Conservation (phyloP, 345 rosid species). For the Mercurialis annua region DNA sequence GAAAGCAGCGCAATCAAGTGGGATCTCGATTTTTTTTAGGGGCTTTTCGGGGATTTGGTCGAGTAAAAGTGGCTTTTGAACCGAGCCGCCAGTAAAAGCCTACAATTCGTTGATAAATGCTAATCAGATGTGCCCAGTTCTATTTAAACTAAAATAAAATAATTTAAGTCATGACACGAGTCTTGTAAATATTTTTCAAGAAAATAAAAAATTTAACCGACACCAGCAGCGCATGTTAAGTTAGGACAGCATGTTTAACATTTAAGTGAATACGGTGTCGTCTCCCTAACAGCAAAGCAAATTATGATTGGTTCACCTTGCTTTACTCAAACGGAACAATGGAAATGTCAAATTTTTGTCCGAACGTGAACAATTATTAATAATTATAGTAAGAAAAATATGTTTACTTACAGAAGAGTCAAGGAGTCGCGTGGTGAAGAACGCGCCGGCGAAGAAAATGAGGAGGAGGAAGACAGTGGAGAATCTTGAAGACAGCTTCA, state of each 20-base stretch:
- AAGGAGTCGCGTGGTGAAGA: slow-evolving; percentile 57
- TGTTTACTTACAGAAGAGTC: slow-evolving; percentile 45
- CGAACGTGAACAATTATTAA: background rate
- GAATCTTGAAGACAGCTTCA: slow-evolving; percentile 39
- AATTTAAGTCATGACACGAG: background rate
- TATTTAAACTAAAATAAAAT: background rate
- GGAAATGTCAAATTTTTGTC: background rate
- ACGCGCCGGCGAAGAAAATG: slow-evolving; percentile 64
- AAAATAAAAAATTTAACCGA: slow-evolving; percentile 10
- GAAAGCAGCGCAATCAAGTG: slow-evolving; percentile 44
- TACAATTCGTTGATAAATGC: slow-evolving; percentile 7
- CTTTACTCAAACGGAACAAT: too few relatives aligned
- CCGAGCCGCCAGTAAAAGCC: slow-evolving; percentile 16
- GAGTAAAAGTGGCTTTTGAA: slow-evolving; percentile 6
- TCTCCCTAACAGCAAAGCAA: too few relatives aligned
- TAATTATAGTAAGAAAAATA: too few relatives aligned
- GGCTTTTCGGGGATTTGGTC: slow-evolving; percentile 18
- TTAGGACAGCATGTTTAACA: too few relatives aligned
- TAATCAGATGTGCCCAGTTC: background rate
- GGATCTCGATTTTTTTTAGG: slow-evolving; percentile 27
- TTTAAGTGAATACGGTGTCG: too few relatives aligned
- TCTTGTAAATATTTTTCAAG: background rate
- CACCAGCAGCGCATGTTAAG: slow-evolving; percentile 1
- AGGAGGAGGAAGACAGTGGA: slow-evolving; percentile 39
- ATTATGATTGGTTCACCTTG: too few relatives aligned